Conservation (phyloP, 2,329 filamentous ascomycete genomes). For the Colletotrichum lindemuthianum region DNA sequence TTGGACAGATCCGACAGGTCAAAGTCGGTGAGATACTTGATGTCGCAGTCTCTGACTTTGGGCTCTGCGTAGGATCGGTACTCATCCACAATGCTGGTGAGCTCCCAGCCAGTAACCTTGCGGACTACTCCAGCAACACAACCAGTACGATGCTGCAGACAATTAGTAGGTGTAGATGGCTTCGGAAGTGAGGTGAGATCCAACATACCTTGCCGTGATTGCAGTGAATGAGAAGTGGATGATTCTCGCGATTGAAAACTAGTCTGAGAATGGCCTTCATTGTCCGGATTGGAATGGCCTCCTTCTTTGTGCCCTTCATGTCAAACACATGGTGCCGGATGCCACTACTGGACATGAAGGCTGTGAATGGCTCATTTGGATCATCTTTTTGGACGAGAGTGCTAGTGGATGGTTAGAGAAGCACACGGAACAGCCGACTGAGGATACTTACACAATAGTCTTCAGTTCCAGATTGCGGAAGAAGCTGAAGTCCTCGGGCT, state of each 20-base stretch:
- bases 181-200: neutral
- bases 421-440: neutral
- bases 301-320: conserved; percentile 90
- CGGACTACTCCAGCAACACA: conserved; percentile 86
- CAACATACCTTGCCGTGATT: conserved; percentile 81
- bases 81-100: conserved; percentile 73
- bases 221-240: conserved; percentile 89
- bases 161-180: conserved; percentile 15
- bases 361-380: conserved; percentile 58
- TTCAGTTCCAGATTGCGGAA: conserved; percentile 75
- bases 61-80: conserved; percentile 74
- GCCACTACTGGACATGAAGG: conserved; percentile 72
- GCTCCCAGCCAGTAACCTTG: conserved; percentile 75
- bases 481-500: conserved; percentile 75
- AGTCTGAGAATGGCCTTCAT: conserved; percentile 78
- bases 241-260: conserved; percentile 76
- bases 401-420: conserved; percentile 47
- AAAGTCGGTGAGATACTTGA: conserved; percentile 67
- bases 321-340: conserved; percentile 81
- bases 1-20: conserved; percentile 51
- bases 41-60: conserved; percentile 69
- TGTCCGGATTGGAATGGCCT: conserved; percentile 70
- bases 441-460: conserved; percentile 76
- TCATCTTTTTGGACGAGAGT: conserved; percentile 73
- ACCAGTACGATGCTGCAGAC: conserved; percentile 79